Base-by-base conservation (phyloP, 2,329 filamentous ascomycete species). In the Thermoascus crustaceus region DNA sequence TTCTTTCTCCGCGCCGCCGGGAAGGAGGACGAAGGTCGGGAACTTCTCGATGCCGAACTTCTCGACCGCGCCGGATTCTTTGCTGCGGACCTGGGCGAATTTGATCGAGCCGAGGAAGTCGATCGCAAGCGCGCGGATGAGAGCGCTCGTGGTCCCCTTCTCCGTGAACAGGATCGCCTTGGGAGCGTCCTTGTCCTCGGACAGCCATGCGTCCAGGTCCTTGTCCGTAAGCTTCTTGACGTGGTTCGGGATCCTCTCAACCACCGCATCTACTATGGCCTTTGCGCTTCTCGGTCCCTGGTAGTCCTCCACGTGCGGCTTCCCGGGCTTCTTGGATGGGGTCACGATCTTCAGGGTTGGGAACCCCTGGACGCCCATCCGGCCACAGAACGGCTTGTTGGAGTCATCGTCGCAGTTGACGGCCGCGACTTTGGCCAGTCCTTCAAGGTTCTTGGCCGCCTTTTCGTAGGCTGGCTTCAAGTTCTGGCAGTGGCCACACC, bases 401-500 rank as follows among this genome's bases (percentile, higher is more conserved):
- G 71, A 66, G 35, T 95, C 89, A 20, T 94, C 87, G 54, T 98
- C 89, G 62, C 91, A 98, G 63, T 98, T 84, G 45, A 98, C 72
- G 37, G 93, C 91, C 31, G 86, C 91, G 26, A 98, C 89, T 53
- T 94, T 93, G 51, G 87, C 91, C 9, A 96, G 73, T 9, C 91
- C 91, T n/a, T 82, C 76, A 39, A 98, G 80, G 51, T 80, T 86
- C 53, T 82, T 83, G 49, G 91, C 91, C 2, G 81, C 88, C 63
- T 94, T 94, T 63, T 96, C 89, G 65, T 91, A 98, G 29, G 85
- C 85, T 3, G 88, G 89, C 66, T 95, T 88, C 53, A 98, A 81
- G 65, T 83, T 95, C 66, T 94, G 76, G 69, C 91, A 98, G 66
- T 96, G 91, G 26, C 89, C 91, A 54, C 91, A 96, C 89, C 89